Conservation (phyloP, 805 yeast genomes). For the Hanseniaspora hatyaiensis region DNA sequence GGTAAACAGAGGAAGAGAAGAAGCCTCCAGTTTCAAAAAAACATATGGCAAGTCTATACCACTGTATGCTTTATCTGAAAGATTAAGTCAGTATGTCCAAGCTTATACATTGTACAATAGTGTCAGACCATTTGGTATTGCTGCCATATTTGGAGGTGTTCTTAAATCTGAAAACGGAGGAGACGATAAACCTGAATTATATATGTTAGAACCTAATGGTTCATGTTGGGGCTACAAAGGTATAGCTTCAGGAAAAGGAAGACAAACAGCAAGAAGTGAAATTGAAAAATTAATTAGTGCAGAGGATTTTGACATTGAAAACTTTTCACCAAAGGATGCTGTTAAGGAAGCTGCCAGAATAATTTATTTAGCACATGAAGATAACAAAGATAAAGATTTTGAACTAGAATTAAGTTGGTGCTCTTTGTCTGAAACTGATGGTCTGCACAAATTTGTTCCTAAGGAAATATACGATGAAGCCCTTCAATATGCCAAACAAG, state of each 20-base stretch:
- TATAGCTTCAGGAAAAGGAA: constrained; percentile 96
- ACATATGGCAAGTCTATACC: constrained; percentile 67
- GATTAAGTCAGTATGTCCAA: constrained; percentile 84
- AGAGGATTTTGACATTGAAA: constrained; percentile 33
- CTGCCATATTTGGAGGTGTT: constrained; percentile 85
- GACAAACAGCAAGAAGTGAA: constrained; percentile 96
- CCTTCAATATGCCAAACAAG: constrained; percentile 67
- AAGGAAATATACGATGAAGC: constrained; percentile 74
- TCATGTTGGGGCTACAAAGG: constrained; percentile 95
- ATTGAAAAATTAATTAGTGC: constrained; percentile 61
- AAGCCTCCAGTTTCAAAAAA: constrained; percentile 66
- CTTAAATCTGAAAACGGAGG: constrained; percentile 37
- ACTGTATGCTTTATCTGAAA: constrained; percentile 69
- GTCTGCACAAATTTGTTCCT: constrained; percentile 71
- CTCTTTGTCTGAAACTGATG: constrained; percentile 60
- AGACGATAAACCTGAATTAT: constrained; percentile 71
- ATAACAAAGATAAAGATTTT: constrained; percentile 91
- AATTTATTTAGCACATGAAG: constrained; percentile 90
- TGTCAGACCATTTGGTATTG: constrained; percentile 94
- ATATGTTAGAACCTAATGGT: constrained; percentile 97
- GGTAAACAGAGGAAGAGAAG: constrained; percentile 85
- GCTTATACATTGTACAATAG: constrained; percentile 92
- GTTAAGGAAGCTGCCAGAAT: constrained; percentile 89
- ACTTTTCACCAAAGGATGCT: constrained; percentile 62
- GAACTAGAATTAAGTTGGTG: constrained; percentile 92